Evolutionary conservation across 176 grass and related monocot genomes (phyloP).

Genomic region (Zea mays): Zm-B73-REFERENCE-NAM-5.0 NC_050102.1:96857001-96857500

Average conservation of each 20-base stretch:
- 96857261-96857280: conserved; percentile 46
- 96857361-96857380: conserved; percentile 8
- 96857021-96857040: too few relatives aligned
- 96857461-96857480: conserved; percentile 48
- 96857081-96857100: neutral
- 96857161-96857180: conserved; percentile 34
- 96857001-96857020: neutral
- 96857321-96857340: conserved; percentile 45
- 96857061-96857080: too few relatives aligned
- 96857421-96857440: conserved; percentile 8
- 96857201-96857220: conserved; percentile 27
- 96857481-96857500: conserved; percentile 30
- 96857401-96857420: conserved; percentile 8
- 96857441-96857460: conserved; percentile 38
- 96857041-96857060: too few relatives aligned
- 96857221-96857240: conserved; percentile 48
- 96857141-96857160: neutral
- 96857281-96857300: conserved; percentile 20
- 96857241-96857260: conserved; percentile 54
- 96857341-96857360: conserved; percentile 47
- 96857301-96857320: conserved; percentile 51
- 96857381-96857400: neutral
- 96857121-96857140: neutral
- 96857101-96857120: neutral
- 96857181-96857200: conserved; percentile 31